phyloP scores from a whole-genome alignment of 2,329 filamentous ascomycete genomes.

The Trichoderma sp. region DNA sequence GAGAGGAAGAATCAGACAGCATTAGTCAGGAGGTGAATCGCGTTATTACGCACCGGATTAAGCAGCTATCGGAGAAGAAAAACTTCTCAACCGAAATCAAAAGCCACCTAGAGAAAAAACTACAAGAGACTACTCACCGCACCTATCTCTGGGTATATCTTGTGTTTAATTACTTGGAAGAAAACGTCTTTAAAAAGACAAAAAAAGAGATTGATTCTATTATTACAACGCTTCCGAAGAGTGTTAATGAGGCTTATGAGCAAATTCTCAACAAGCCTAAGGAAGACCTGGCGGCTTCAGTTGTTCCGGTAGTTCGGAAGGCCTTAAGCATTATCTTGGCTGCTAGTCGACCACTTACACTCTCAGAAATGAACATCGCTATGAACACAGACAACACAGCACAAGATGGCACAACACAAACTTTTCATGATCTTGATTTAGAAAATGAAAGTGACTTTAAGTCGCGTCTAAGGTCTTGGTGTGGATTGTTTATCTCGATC shows the following conservation, averaged over 20 bases:
- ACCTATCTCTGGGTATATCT: conserved; percentile 45
- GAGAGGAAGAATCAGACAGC: conserved; percentile 41
- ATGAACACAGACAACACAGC: conserved; percentile 27
- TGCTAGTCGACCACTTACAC: conserved; percentile 31
- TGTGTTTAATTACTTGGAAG: conserved; percentile 37
- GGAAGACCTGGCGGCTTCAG: not conserved
- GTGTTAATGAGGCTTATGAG: conserved; percentile 36
- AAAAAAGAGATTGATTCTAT: conserved; percentile 26
- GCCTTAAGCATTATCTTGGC: conserved; percentile 34
- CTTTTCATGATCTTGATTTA: too few relatives aligned
- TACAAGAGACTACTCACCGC: conserved; percentile 31
- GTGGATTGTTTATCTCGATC: conserved; percentile 36
- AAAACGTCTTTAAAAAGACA: conserved; percentile 30
- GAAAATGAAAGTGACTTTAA: too few relatives aligned
- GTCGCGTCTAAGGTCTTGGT: conserved; percentile 28
- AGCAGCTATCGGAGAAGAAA: conserved; percentile 24
- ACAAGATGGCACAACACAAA: conserved; percentile 23
- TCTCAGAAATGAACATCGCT: conserved; percentile 36
- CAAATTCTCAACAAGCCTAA: conserved; percentile 32
- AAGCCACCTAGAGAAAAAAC: conserved; percentile 25
- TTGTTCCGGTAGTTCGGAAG: too few relatives aligned
- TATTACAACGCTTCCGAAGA: conserved; percentile 33
- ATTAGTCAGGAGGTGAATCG: conserved; percentile 39
- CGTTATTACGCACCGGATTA: conserved; percentile 38
- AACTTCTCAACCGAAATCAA: not conserved